Evolutionary conservation across 2,329 filamentous ascomycete species (phyloP), one percentile per base, ranked within the genome.

Genomic region (Diaporthe humulicola): DNA sequence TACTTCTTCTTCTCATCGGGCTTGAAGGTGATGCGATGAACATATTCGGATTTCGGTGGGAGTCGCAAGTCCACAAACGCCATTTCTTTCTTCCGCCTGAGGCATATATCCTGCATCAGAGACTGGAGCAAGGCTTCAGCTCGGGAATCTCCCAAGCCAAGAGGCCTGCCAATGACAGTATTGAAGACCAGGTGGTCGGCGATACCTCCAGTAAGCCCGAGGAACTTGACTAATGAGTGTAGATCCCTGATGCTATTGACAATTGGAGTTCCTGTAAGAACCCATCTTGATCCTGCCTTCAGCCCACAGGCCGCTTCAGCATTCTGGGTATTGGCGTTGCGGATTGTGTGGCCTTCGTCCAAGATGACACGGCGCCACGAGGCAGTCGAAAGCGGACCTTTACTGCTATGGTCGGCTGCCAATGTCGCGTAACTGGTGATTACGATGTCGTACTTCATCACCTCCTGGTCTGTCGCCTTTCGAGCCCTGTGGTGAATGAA

Each of bases 31-130:
- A 98, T 91, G 12, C 90, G 90, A 79, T 97, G 92, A 8, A 97
- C 87, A 77, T 93, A 95, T 80, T 96, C 95, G 1, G 91, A 93
- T 79, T 97, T 91, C 19, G 91, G 87, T 0, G 95, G 95, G 12
- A 98, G 87, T 76, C 92, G 93, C 28, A 98, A 86, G 78, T 98
- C 94, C 70, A 98, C 90, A 80, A 97, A 98, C 7, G 89, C 89
- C 95, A 98, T 98, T 73, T 96, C 93, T 82, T 98, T 98, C 82
- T 92, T 93, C 50, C 95, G 91, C 50, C 95, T 90, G 30, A 98
- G 87, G 79, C 94, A 97, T 61, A 98, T 89, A 25, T 93, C 92
- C n/a, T 88, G 88, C 91, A 98, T 96, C 58, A 98, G 87, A 7
- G 91, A 89, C 80, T 96, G 93, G 4, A 97, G 87, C 4, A 96